Evolutionary conservation across 768 basidiomycete genomes (phyloP).

Genomic region (Leccinellum albellum): DNA sequence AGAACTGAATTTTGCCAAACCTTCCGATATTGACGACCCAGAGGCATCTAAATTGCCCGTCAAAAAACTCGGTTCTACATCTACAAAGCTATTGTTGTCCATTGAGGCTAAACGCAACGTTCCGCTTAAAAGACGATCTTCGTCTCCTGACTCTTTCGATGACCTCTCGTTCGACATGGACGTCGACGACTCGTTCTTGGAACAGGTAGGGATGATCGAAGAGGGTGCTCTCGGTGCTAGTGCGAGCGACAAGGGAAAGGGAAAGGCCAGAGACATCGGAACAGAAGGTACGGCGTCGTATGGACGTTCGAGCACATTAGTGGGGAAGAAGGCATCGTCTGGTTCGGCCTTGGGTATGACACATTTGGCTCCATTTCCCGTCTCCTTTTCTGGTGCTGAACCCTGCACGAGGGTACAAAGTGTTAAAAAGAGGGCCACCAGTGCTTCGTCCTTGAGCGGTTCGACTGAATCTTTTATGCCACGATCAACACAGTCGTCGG

Average conservation of each 20-base stretch:
- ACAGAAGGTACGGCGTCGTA: background rate
- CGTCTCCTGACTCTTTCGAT: constrained; percentile 28
- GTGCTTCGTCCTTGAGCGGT: constrained; percentile 13
- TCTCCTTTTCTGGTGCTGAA: constrained; percentile 15
- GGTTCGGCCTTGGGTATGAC: constrained; percentile 17
- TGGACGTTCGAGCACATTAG: background rate
- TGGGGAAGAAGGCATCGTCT: constrained; percentile 2
- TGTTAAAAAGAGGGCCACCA: constrained; percentile 3
- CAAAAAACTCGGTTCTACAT: constrained; percentile 9
- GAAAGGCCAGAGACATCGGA: constrained; percentile 13
- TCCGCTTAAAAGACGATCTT: constrained; percentile 8
- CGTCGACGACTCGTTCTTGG: constrained; percentile 39
- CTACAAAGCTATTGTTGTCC: constrained; percentile 2
- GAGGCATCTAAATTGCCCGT: constrained; percentile 11
- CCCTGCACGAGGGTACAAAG: constrained; percentile 9
- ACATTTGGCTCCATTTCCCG: constrained; percentile 3
- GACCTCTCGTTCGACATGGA: constrained; percentile 35
- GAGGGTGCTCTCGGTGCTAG: constrained; percentile 12
- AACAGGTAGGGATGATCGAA: constrained; percentile 32
- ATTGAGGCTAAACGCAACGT: background rate
- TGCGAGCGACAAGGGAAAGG: constrained; percentile 18
- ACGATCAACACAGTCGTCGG: constrained; percentile 16
- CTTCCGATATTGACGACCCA: constrained; percentile 33
- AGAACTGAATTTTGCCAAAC: constrained; percentile 16
- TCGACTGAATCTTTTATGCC: constrained; percentile 12